Conservation (phyloP, 2,329 filamentous ascomycete genomes). For the Alternaria sp. region DNA sequence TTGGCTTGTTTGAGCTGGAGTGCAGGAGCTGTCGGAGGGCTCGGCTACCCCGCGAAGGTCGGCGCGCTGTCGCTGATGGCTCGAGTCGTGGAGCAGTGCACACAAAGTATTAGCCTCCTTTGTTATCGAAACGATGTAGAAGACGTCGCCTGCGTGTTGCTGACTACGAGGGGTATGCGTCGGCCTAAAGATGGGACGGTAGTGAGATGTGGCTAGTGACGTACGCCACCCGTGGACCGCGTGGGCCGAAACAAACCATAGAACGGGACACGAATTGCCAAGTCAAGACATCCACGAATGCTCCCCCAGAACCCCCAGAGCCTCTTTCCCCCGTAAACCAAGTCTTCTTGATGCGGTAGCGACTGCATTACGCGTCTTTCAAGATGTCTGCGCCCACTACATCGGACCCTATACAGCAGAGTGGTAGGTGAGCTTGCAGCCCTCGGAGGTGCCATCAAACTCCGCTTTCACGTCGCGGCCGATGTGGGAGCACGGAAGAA, state of each 20-base stretch:
- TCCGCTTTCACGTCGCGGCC: constrained; percentile 9
- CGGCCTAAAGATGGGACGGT: not conserved
- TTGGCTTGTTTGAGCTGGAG: not conserved
- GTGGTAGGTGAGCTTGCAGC: constrained; percentile 44
- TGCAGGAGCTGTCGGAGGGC: not conserved
- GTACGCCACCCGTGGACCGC: constrained; percentile 27
- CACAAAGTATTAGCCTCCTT: not conserved
- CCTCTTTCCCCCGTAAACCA: not conserved
- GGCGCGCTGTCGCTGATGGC: not conserved
- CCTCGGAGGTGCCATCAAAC: constrained; percentile 17
- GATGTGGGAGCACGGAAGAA: not conserved
- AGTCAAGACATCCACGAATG: constrained; percentile 36
- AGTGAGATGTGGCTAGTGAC: constrained; percentile 31
- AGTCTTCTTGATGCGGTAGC: constrained; percentile 11
- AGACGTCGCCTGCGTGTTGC: not conserved
- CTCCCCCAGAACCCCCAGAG: constrained; percentile 25
- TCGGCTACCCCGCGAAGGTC: constrained; percentile 8
- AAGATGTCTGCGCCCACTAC: constrained; percentile 39
- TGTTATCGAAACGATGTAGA: not conserved
- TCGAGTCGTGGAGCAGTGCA: not conserved
- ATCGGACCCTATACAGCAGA: constrained; percentile 40
- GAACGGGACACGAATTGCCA: constrained; percentile 47
- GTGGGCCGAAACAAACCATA: constrained; percentile 35
- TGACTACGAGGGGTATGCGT: not conserved
- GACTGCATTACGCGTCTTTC: constrained; percentile 14